Conservation (phyloP, 164 flowering plant species). For the Tinospora cordifolia region DNA sequence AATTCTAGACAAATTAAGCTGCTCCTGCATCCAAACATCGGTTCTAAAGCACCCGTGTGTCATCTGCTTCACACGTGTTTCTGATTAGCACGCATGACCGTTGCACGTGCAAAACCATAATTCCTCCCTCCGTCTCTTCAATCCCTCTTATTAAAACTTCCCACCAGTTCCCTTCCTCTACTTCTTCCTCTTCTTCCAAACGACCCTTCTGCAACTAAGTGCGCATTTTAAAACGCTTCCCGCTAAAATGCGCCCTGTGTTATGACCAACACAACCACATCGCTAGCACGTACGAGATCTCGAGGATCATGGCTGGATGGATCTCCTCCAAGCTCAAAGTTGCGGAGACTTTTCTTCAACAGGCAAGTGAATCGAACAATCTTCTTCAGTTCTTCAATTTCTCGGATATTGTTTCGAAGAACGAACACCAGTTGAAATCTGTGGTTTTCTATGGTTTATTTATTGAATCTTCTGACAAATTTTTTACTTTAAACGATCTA, state of each 20-base stretch:
- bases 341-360: constrained; percentile 83
- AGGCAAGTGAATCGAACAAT: constrained; percentile 31
- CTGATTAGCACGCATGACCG: too few species aligned
- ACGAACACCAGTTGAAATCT: neutral
- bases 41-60: too few species aligned
- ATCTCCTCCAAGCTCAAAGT: constrained; percentile 94
- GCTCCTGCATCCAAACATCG: too few species aligned
- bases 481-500: too few species aligned
- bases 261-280: neutral
- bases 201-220: neutral
- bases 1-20: too few species aligned
- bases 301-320: constrained; percentile 64
- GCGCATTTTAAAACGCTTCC: neutral
- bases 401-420: constrained; percentile 1
- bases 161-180: neutral
- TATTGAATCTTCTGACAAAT: neutral
- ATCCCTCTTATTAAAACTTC: neutral
- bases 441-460: neutral
- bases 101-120: too few species aligned
- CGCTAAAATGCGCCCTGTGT: constrained; percentile 14
- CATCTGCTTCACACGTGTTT: too few species aligned
- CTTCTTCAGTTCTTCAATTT: neutral
- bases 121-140: too few species aligned
- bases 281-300: neutral
- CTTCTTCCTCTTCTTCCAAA: neutral